Evolutionary conservation across 129 eudicot genomes (phyloP), one percentile per base, ranked within the genome.

Genomic region (Kitagawia praeruptora): DNA sequence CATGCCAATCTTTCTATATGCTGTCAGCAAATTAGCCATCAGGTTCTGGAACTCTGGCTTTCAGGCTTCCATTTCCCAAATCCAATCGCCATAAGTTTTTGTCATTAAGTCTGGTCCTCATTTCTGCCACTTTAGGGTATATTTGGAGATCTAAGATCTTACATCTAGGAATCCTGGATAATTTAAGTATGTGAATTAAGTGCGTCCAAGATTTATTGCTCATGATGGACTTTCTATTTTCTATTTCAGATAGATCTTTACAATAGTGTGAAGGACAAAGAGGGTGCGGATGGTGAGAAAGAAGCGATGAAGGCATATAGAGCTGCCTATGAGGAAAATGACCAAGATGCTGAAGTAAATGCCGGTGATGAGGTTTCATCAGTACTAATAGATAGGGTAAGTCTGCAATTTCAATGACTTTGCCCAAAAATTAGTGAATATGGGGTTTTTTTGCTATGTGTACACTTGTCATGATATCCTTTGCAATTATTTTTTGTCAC

Each of bases 291-390:
- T 40, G 93, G 93, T 54, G 95, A 88, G 84, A 85, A 85, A 80
- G 97, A 84, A 18, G 96, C 89, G 61, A 81, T 82, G 87, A 87
- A 92, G 82, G 99, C 99, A 78, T 96, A 96, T 82, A 92, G 78
- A 85, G 99, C 93, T 75, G 99, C 97, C 75, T 89, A 87, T 45
- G 99, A 87, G 86, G 95, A 96, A 83, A 76, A 74, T 73, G 99
- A 92, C 70, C 80, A 80, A 58, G 82, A 88, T 75, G 75, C 85
- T 83, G 97, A 92, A 61, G 85, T 71, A 81, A 81, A 85, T 82
- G 83, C 81, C 21, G 89, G 84, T 37, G 92, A 92, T 79, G 85
- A 84, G 85, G 95, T 90, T 69, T 92, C 99, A 63, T 87, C 96
- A 80, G 97, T 96, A 53, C 97, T 96, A 37, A 90, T 90, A 81